Evolutionary conservation across 495 filamentous ascomycete species (phyloP).

Genomic region (Penicillium argentinense): DNA sequence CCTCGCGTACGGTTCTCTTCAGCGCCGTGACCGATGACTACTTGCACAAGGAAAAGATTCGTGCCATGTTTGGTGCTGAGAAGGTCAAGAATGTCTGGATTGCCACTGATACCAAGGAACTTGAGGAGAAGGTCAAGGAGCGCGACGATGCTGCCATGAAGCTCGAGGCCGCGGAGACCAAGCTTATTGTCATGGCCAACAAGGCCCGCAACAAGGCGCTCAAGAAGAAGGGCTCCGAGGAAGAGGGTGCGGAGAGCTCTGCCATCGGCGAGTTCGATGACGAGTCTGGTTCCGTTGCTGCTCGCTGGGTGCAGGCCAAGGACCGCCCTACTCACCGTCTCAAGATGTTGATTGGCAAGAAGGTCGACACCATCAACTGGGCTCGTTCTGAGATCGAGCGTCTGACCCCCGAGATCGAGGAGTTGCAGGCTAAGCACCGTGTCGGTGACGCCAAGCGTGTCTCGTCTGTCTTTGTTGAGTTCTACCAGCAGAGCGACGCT

Average conservation of each 20-base stretch:
- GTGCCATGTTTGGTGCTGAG: conserved; percentile 70
- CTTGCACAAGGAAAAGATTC: conserved; percentile 69
- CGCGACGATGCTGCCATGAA: conserved; percentile 81
- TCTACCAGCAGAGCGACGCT: conserved; percentile 74
- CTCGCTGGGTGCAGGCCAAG: conserved; percentile 75
- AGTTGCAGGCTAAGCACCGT: conserved; percentile 71
- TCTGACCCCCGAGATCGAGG: conserved; percentile 76
- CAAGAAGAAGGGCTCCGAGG: conserved; percentile 64
- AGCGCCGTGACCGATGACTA: conserved; percentile 78
- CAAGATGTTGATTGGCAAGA: conserved; percentile 79
- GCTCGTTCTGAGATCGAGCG: conserved; percentile 77
- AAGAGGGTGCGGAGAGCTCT: conserved; percentile 39
- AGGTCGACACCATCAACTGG: conserved; percentile 86
- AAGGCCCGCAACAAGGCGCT: conserved; percentile 66
- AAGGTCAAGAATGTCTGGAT: conserved; percentile 88
- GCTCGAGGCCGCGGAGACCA: conserved; percentile 86
- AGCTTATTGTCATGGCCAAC: conserved; percentile 82
- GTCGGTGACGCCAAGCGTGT: conserved; percentile 65
- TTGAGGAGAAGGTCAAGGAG: conserved; percentile 82
- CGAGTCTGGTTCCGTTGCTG: conserved; percentile 74
- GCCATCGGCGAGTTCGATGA: conserved; percentile 53
- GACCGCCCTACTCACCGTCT: conserved; percentile 84
- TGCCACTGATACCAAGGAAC: conserved; percentile 71
- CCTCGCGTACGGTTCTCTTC: conserved; percentile 91
- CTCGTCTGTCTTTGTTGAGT: conserved; percentile 76